Conservation (phyloP, 345 rosid genomes). For the Conringia planisiliqua region DNA sequence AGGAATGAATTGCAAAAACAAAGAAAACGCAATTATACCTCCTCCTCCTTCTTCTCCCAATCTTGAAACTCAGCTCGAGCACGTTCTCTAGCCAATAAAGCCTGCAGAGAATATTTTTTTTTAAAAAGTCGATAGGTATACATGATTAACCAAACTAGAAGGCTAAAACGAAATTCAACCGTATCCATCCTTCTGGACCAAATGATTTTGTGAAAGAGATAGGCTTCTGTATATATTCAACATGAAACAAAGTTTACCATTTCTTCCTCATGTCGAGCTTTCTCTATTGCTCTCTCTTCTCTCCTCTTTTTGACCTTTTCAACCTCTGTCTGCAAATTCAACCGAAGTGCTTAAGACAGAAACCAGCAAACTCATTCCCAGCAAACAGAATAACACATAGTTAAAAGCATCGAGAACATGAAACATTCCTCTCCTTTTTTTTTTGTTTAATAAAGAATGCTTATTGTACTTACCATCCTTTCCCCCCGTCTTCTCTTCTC, state of each 20-base stretch:
- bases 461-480: slow-evolving; percentile 63
- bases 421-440: neutral
- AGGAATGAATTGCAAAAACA: neutral
- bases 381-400: neutral
- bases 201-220: neutral
- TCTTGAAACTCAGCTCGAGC: slow-evolving; percentile 97
- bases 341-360: neutral
- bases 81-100: slow-evolving; percentile 88
- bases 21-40: slow-evolving; percentile 41
- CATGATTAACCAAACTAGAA: neutral
- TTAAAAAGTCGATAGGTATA: neutral
- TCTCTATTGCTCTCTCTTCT: slow-evolving; percentile 91
- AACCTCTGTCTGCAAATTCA: slow-evolving; percentile 66
- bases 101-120: slow-evolving; percentile 41
- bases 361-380: slow-evolving; percentile 1
- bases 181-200: slow-evolving; percentile 1
- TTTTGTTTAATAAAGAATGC: slow-evolving; percentile 3
- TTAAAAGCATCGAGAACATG: neutral
- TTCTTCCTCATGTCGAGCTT: slow-evolving; percentile 93
- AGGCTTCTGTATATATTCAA: neutral
- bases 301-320: slow-evolving; percentile 96
- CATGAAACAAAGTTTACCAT: slow-evolving; percentile 49
- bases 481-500: slow-evolving; percentile 80
- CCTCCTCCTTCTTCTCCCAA: slow-evolving; percentile 98
- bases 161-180: neutral